Evolutionary conservation across 2,329 filamentous ascomycete species (phyloP).

Genomic region (Leptographium procerum): DNA sequence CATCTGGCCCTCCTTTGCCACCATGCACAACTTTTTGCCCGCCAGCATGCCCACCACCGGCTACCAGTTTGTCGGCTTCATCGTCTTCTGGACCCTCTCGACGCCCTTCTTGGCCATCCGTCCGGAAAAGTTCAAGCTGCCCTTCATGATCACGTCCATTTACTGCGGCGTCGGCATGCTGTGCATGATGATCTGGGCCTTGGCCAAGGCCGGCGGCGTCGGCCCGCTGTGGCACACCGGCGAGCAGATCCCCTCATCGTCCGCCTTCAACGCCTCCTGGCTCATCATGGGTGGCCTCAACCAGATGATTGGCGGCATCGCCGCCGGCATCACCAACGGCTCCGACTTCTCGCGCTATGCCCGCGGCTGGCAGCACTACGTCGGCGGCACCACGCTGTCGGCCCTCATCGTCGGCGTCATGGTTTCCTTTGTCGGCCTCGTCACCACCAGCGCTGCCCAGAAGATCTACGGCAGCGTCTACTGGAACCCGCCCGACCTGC

Average conservation of each 20-base stretch:
- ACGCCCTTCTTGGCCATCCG: slow-evolving; percentile 30
- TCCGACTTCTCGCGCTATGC: slow-evolving; percentile 33
- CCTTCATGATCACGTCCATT: slow-evolving; percentile 19
- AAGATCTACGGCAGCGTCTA: slow-evolving; percentile 23
- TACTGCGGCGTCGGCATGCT: slow-evolving; percentile 20
- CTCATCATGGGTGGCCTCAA: slow-evolving; percentile 26
- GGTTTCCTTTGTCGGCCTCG: slow-evolving; percentile 25
- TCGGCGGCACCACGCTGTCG: slow-evolving; percentile 30
- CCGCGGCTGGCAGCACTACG: slow-evolving; percentile 13
- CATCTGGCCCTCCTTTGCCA: slow-evolving; percentile 17
- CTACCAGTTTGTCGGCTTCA: slow-evolving; percentile 22
- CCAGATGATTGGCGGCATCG: slow-evolving; percentile 29
- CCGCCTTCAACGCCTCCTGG: slow-evolving; percentile 23
- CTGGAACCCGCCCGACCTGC: slow-evolving; percentile 31
- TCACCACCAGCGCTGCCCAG: slow-evolving; percentile 19
- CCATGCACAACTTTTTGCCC: slow-evolving; percentile 15
- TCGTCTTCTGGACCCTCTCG: slow-evolving; percentile 17
- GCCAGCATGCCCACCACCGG: slow-evolving; percentile 18
- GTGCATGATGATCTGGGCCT: slow-evolving; percentile 24
- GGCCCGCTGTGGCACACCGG: slow-evolving; percentile 17
- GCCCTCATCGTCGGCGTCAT: slow-evolving; percentile 26
- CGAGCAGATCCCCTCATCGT: neutral
- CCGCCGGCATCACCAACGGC: slow-evolving; percentile 32
- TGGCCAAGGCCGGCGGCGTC: slow-evolving; percentile 20
- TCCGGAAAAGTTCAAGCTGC: slow-evolving; percentile 26